A percentile compares a stretch with the other conserved stretches of the same genome.
Evolutionary conservation across 164 flowering plant genomes (phyloP).

Genomic region (Magnolia changhungtana): DNA sequence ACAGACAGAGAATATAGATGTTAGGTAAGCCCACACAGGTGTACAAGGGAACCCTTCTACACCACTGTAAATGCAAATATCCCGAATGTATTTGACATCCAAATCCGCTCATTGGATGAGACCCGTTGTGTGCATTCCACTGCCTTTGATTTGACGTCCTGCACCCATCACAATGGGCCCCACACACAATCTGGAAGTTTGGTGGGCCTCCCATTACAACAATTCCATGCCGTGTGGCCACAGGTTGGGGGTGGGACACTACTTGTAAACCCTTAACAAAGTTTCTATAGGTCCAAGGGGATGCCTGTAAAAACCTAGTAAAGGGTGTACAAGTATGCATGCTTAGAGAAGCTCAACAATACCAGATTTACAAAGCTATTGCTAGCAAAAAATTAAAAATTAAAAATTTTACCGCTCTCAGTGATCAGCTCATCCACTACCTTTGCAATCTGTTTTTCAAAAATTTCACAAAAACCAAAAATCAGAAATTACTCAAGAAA

Average conservation of each 20-base stretch:
- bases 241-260: too few relatives aligned
- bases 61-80: not conserved
- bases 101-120: too few relatives aligned
- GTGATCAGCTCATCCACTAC: constrained; percentile 65
- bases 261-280: not conserved
- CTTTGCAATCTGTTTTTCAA: constrained; percentile 59
- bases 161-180: too few relatives aligned
- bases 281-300: too few relatives aligned
- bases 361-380: not conserved
- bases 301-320: not conserved
- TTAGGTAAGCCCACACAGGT: not conserved
- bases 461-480: not conserved
- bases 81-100: too few relatives aligned
- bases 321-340: not conserved
- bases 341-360: not conserved
- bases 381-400: not conserved
- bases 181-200: too few relatives aligned
- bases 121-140: too few relatives aligned
- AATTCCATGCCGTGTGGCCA: too few relatives aligned
- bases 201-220: too few relatives aligned
- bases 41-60: not conserved
- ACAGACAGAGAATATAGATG: too few relatives aligned
- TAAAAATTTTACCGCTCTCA: constrained; percentile 53
- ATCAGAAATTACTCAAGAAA: not conserved
- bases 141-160: too few relatives aligned